These are phyloP conservation scores for Emmonsiellopsis sp. DNA, from an alignment of 2,329 filamentous ascomycete genomes.

Conservation along the genomic window DNA sequence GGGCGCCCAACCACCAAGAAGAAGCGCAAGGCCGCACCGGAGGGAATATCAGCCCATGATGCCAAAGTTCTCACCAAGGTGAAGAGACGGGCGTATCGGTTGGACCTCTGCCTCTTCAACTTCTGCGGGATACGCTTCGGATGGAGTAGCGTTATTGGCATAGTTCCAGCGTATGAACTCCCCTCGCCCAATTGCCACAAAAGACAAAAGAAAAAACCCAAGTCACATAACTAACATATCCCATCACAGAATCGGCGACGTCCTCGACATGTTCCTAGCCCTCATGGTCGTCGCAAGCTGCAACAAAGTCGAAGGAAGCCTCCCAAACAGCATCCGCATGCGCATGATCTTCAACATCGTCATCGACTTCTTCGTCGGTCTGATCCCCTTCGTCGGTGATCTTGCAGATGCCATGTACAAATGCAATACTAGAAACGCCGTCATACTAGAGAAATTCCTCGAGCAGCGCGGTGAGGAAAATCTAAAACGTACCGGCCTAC, in stretches of 20 bases:
- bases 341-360: conserved; percentile 74
- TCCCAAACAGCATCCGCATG: conserved; percentile 47
- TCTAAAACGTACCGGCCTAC: conserved; percentile 1
- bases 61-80: conserved; percentile 73
- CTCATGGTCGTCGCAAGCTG: conserved; percentile 66
- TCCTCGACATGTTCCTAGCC: conserved; percentile 62
- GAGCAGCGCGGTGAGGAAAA: conserved; percentile 28
- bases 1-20: conserved; percentile 63
- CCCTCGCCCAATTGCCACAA: not conserved
- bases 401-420: conserved; percentile 39
- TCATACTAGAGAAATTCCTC: conserved; percentile 36
- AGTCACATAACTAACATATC: not conserved
- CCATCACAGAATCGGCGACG: conserved; percentile 59
- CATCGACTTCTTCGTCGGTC: conserved; percentile 39
- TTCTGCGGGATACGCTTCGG: conserved; percentile 76
- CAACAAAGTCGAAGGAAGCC: conserved; percentile 63
- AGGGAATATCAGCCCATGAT: conserved; percentile 75
- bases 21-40: conserved; percentile 72
- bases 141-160: conserved; percentile 76
- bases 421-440: conserved; percentile 39
- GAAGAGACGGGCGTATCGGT: conserved; percentile 71
- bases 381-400: conserved; percentile 43
- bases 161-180: conserved; percentile 60
- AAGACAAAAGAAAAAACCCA: not conserved
- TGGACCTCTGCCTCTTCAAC: conserved; percentile 78